Evolutionary conservation across 192 early-diverging fungal genomes (phyloP).

Genomic region (Backusella psychrophila): DNA sequence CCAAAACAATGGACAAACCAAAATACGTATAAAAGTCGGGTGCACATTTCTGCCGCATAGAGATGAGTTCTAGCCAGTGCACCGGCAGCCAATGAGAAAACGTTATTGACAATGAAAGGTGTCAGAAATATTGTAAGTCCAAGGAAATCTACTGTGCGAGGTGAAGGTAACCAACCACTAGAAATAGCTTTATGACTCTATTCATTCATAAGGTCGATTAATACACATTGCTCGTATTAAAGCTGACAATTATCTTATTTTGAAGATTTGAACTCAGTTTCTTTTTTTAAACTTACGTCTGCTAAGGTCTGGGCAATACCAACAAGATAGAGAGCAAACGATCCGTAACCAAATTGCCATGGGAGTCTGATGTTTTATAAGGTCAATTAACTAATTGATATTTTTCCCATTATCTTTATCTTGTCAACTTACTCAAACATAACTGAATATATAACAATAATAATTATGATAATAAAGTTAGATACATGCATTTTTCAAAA

Average conservation of each 20-base stretch:
- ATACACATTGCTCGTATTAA: neutral
- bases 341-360: conserved; percentile 33
- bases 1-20: conserved; percentile 26
- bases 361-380: conserved; percentile 6
- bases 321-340: conserved; percentile 22
- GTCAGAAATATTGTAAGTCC: conserved; percentile 15
- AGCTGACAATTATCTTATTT: neutral
- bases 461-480: neutral
- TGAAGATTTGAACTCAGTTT: neutral
- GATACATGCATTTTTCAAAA: neutral
- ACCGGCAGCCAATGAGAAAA: conserved; percentile 20
- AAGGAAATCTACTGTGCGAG: conserved; percentile 21
- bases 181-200: conserved; percentile 29
- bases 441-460: conserved; percentile 5
- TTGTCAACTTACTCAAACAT: conserved; percentile 19
- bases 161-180: conserved; percentile 27
- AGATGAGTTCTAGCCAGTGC: conserved; percentile 10
- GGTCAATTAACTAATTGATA: neutral
- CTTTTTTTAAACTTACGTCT: conserved; percentile 16
- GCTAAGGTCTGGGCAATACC: conserved; percentile 35
- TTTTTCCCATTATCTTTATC: neutral
- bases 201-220: neutral
- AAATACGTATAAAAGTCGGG: conserved; percentile 22
- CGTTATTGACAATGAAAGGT: conserved; percentile 25
- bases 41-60: conserved; percentile 10